phyloP scores from a whole-genome alignment of 1,284 basidiomycete species.

The Volvariella volvacea region DNA sequence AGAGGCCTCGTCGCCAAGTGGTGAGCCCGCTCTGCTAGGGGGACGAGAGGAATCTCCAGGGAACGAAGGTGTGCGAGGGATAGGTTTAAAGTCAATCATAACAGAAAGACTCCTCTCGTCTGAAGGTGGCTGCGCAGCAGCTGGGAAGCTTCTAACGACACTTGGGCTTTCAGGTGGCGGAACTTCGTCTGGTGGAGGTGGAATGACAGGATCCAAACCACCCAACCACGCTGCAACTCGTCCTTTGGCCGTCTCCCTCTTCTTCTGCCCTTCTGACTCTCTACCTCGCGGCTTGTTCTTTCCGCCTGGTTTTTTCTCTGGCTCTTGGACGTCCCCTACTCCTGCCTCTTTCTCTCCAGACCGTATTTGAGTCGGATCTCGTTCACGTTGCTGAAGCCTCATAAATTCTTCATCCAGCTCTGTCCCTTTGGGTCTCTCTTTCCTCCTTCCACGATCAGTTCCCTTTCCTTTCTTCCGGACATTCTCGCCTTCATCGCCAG shows the following conservation, averaged over 20 bases:
- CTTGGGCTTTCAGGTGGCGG: constrained; percentile 19
- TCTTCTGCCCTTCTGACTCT: constrained; percentile 13
- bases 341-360: constrained; percentile 8
- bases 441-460: constrained; percentile 13
- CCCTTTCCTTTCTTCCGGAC: constrained; percentile 16
- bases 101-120: constrained; percentile 5
- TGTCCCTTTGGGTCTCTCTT: constrained; percentile 15
- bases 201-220: constrained; percentile 45
- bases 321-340: constrained; percentile 19
- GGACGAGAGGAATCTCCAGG: too few relatives aligned
- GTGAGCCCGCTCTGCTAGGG: too few relatives aligned
- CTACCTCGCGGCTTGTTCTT: constrained; percentile 19
- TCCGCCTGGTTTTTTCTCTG: constrained; percentile 18
- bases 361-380: too few relatives aligned
- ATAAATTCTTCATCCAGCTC: background rate
- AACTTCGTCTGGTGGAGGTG: constrained; percentile 33
- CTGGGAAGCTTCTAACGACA: constrained; percentile 11
- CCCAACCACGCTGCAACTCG: constrained; percentile 75
- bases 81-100: constrained; percentile 4
- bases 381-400: background rate
- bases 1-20: too few relatives aligned
- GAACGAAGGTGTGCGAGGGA: constrained; percentile 8
- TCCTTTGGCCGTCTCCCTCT: constrained; percentile 47
- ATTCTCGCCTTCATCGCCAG: constrained; percentile 23
- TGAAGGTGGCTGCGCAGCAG: background rate